phyloP scores from a whole-genome alignment of 306 rosid species.

The Begonia fuchsioides region DNA sequence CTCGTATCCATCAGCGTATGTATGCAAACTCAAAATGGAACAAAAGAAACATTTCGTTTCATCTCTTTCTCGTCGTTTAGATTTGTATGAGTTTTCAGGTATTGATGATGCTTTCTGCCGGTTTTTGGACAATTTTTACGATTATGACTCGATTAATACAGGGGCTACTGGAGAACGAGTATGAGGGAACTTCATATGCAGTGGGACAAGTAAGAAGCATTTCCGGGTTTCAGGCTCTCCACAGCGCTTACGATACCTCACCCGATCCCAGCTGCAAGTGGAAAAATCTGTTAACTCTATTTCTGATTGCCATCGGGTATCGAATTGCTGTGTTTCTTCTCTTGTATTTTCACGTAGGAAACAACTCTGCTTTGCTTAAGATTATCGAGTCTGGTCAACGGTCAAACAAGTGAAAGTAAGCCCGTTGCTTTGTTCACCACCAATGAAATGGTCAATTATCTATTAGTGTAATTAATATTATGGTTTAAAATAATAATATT shows the following conservation, averaged over 20 bases:
- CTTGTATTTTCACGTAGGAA: constrained; percentile 33
- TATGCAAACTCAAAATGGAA: no score
- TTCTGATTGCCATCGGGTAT: constrained; percentile 80
- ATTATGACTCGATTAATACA: constrained; percentile 8
- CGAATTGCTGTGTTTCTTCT: constrained; percentile 50
- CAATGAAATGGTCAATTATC: no score
- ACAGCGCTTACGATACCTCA: constrained; percentile 61
- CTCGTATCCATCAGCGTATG: constrained; percentile 69
- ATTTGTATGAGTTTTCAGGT: constrained; percentile 41
- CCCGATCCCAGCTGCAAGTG: constrained; percentile 57
- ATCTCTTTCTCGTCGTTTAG: constrained; percentile 8
- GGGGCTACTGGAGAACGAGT: constrained; percentile 97
- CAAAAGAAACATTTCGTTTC: no score
- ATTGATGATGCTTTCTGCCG: constrained; percentile 93
- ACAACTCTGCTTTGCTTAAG: constrained; percentile 26
- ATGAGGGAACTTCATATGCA: constrained; percentile 61
- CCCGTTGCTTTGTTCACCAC: no score
- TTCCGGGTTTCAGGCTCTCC: constrained; percentile 86
- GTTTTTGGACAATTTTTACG: constrained; percentile 7
- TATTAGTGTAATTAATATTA: no score
- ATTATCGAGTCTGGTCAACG: constrained; percentile 43
- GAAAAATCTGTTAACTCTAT: constrained; percentile 68
- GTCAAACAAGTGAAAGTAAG: constrained; percentile 21
- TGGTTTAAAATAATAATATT: no score
- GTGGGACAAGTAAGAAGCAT: constrained; percentile 93